These are phyloP conservation scores for Phytophthora capsici DNA, from an alignment of 352 stramenopile species.

Conservation along the genomic window DNA sequence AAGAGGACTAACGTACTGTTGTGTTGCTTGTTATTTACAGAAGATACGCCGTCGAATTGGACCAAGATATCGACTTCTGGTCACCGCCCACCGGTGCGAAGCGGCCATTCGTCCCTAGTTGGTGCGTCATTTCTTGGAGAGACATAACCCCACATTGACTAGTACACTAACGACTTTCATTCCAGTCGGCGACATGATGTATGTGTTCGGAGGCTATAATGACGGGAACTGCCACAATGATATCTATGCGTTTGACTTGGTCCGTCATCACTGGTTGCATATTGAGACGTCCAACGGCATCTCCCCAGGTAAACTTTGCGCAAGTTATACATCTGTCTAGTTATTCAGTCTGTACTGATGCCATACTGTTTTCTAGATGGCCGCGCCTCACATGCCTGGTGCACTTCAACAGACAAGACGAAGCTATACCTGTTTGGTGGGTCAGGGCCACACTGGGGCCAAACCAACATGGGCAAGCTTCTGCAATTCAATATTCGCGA, in stretches of 20 bases:
- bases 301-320: conserved; percentile 50
- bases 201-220: conserved; percentile 87
- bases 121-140: conserved; percentile 40
- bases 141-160: background rate
- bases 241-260: conserved; percentile 82
- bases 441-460: conserved; percentile 80
- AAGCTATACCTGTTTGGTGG: conserved; percentile 85
- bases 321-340: background rate
- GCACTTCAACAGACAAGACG: conserved; percentile 70
- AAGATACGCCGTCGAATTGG: conserved; percentile 70
- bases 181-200: conserved; percentile 79
- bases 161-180: conserved; percentile 4
- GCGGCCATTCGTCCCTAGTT: conserved; percentile 81
- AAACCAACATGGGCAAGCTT: conserved; percentile 89
- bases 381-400: conserved; percentile 79
- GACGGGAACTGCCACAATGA: conserved; percentile 88
- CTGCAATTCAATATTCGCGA: conserved; percentile 79
- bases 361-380: conserved; percentile 46
- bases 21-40: conserved; percentile 27
- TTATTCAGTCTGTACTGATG: conserved; percentile 2
- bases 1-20: background rate
- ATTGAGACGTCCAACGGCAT: conserved; percentile 82
- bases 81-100: conserved; percentile 72
- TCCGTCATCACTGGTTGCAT: conserved; percentile 80
- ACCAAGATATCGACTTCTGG: conserved; percentile 77